These are phyloP conservation scores for Hyaloperonospora brassicae DNA, from an alignment of 352 stramenopile genomes.

Conservation along the genomic window DNA sequence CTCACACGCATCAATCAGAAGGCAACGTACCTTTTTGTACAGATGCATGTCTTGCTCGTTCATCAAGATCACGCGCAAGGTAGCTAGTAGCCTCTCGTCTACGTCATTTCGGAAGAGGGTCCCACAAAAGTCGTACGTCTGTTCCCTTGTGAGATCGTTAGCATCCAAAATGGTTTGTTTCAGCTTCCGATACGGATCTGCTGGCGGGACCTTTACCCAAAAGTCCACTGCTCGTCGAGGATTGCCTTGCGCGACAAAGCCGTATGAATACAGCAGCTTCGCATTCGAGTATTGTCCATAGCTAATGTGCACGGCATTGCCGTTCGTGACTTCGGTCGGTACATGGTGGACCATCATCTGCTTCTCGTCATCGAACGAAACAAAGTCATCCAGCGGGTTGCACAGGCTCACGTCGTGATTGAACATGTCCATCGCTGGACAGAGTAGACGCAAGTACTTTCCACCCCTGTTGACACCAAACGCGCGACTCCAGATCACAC, in stretches of 20 bases:
- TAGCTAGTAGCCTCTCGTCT: constrained; percentile 52
- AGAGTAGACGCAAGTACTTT: constrained; percentile 48
- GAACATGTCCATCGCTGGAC: constrained; percentile 68
- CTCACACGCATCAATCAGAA: background rate
- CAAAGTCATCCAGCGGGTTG: constrained; percentile 44
- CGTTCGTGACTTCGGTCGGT: constrained; percentile 21
- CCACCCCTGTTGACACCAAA: constrained; percentile 42
- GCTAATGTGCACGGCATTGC: constrained; percentile 43
- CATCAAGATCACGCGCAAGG: constrained; percentile 50
- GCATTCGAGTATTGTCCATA: constrained; percentile 74
- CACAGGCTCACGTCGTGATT: constrained; percentile 53
- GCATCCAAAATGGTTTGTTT: constrained; percentile 61
- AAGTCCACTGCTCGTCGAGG: constrained; percentile 46
- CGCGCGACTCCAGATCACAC: constrained; percentile 67
- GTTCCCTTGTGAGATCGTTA: constrained; percentile 42
- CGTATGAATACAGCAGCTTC: constrained; percentile 75
- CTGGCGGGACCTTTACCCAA: constrained; percentile 57
- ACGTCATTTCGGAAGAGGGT: constrained; percentile 46
- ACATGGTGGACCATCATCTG: constrained; percentile 42
- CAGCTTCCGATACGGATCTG: constrained; percentile 42
- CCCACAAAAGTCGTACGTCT: constrained; percentile 68
- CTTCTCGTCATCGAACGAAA: constrained; percentile 39
- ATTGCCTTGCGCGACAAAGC: constrained; percentile 47
- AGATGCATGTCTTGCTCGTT: constrained; percentile 40
- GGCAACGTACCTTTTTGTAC: constrained; percentile 34